These are phyloP conservation scores for Ophiostoma sp. DNA, from an alignment of 2,329 filamentous ascomycete species.

Conservation along the genomic window DNA sequence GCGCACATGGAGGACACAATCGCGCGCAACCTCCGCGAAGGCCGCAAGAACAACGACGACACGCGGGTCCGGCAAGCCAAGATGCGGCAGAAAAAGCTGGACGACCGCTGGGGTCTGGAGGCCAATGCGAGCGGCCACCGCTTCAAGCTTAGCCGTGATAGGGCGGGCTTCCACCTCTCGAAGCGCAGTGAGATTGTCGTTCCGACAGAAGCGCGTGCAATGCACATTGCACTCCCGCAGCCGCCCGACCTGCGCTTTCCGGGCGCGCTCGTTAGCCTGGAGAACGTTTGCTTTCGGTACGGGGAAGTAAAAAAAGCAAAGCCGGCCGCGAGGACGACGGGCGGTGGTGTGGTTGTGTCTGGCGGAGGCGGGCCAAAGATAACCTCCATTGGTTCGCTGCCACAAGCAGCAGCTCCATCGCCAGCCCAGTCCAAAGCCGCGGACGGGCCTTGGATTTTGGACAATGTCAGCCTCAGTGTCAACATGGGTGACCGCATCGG, in stretches of 20 bases:
- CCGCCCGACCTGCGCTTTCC: neutral
- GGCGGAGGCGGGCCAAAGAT: neutral
- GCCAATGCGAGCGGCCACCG: slow-evolving; percentile 64
- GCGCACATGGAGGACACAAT: slow-evolving; percentile 77
- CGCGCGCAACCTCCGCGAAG: slow-evolving; percentile 65
- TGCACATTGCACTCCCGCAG: neutral
- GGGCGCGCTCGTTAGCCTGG: neutral
- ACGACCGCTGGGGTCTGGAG: slow-evolving; percentile 73
- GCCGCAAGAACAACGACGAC: slow-evolving; percentile 71
- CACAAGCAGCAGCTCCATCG: neutral
- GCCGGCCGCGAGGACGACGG: neutral
- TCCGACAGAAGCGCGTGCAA: neutral
- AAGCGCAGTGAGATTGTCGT: neutral
- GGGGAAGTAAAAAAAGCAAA: neutral
- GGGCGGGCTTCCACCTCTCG: neutral
- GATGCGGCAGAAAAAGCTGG: slow-evolving; percentile 75
- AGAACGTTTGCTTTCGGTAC: neutral
- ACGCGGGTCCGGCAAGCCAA: slow-evolving; percentile 84
- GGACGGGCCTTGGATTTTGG: neutral
- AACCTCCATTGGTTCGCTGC: neutral
- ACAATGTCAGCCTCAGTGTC: neutral
- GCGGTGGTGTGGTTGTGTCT: neutral
- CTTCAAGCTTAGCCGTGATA: slow-evolving; percentile 71
- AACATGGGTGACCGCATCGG: slow-evolving; percentile 4
- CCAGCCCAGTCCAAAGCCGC: neutral